Evolutionary conservation across 2,329 filamentous ascomycete genomes (phyloP), one percentile per base, ranked within the genome.

Genomic region (Geoglossum cookeanum): DNA sequence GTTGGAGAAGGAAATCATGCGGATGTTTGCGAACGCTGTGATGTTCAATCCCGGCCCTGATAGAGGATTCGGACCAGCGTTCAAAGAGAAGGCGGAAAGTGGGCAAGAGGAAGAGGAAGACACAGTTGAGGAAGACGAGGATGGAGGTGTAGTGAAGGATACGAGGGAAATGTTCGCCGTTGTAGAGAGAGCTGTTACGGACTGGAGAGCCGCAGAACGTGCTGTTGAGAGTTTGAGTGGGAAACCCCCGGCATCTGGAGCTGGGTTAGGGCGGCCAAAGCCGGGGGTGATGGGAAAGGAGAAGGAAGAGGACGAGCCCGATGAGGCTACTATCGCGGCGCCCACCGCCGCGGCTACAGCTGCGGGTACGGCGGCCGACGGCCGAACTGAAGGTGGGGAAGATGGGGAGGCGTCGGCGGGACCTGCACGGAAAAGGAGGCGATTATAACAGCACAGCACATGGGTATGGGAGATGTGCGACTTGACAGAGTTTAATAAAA

Each of bases 21-120:
- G 94, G 64, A 96, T 97, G 87, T 95, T 97, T 68, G 88, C 89
- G 62, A 97, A 97, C 65, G 91, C 92, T 17, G 85, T 96, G 69
- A 97, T 98, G 92, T 98, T 95, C 74, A 97, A 97, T 64, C 83
- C 86, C 0, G 87, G 94, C 60, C 82, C 84, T 0, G 75, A 85
- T 62, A 79, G 83, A 30, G 84, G 85, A 0, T 80, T 84, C 8
- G 84, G 84, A 0, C 73, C 76, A 1, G 72, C 75, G 0, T 85
- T 89, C 61, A 47, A 17, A 60, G 57, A 59, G 64, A 62, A 57
- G 68, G 64, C 32, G 67, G 65, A 27, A 45, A 35, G 22, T 27
- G 29, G 17, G 22, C 45, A 58, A 11, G 75, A 83, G 11, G 84
- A 88, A 61, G 88, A 94, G 68, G 87, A 91, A 42, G 87, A 85